Evolutionary conservation across 2,329 filamentous ascomycete species (phyloP).

Genomic region (Sporothrix dimorphospora): DNA sequence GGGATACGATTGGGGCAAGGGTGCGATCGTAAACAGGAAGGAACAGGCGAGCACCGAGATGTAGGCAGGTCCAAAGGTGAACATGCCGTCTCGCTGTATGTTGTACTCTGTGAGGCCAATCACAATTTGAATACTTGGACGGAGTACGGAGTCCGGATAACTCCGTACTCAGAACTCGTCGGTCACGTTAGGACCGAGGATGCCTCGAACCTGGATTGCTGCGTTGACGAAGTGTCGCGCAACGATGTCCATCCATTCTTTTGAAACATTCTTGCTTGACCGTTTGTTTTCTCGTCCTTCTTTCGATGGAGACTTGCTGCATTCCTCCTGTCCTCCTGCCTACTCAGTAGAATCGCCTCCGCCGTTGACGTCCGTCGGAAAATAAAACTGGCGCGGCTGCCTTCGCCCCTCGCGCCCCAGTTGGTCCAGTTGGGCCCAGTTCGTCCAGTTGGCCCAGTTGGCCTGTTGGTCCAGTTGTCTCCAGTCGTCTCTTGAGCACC

Average conservation of each 20-base stretch:
- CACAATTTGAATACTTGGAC: not conserved
- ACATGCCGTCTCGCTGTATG: not conserved
- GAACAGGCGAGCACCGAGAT: not conserved
- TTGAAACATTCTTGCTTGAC: not conserved
- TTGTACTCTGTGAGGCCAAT: too few relatives aligned
- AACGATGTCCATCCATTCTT: not conserved
- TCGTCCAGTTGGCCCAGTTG: too few relatives aligned
- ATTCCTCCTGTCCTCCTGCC: not conserved
- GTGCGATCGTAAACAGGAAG: not conserved
- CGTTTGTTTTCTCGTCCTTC: not conserved
- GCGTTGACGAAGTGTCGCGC: not conserved
- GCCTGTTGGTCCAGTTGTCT: too few relatives aligned
- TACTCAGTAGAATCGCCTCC: not conserved
- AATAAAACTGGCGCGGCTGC: constrained; percentile 11
- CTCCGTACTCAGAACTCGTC: too few relatives aligned
- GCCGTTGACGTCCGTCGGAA: constrained; percentile 9
- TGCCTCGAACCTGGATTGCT: not conserved
- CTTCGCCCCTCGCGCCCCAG: not conserved
- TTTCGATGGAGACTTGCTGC: not conserved
- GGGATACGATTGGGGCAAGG: not conserved
- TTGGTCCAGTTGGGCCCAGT: too few relatives aligned
- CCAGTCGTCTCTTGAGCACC: not conserved
- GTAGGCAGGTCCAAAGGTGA: not conserved
- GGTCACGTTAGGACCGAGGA: not conserved
- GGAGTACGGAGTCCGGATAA: too few relatives aligned